Conservation (phyloP, 192 early-diverging fungal genomes). For the Coemansia sp. region DNA sequence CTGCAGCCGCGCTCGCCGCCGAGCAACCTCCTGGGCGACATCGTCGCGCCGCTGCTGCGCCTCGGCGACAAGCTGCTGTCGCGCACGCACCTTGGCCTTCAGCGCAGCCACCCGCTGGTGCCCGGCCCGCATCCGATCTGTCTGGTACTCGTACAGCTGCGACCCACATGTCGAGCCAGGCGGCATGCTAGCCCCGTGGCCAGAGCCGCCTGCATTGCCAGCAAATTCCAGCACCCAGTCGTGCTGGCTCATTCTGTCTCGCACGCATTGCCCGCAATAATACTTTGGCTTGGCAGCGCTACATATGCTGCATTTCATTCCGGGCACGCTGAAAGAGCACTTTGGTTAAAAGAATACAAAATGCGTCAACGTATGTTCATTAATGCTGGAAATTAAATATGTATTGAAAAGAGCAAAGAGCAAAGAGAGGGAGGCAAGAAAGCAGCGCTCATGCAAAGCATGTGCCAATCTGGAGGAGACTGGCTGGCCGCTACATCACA, state of each 20-base stretch:
- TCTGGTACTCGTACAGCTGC: conserved; percentile 33
- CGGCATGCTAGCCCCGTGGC: neutral
- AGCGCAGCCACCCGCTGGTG: conserved; percentile 26
- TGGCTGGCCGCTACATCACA: conserved; percentile 16
- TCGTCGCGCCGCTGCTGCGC: conserved; percentile 17
- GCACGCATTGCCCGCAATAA: conserved; percentile 47
- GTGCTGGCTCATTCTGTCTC: conserved; percentile 41
- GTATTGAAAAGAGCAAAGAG: neutral
- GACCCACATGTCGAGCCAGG: conserved; percentile 4
- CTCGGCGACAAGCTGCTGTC: conserved; percentile 30
- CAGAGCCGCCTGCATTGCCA: neutral
- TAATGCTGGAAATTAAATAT: neutral
- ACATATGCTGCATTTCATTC: conserved; percentile 53
- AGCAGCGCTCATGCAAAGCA: neutral
- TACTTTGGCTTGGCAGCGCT: conserved; percentile 15
- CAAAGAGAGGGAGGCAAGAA: neutral
- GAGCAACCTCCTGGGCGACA: neutral
- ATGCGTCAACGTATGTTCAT: neutral
- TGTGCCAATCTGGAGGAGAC: neutral
- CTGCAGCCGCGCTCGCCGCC: conserved; percentile 7
- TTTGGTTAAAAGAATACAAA: neutral
- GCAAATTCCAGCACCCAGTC: conserved; percentile 22
- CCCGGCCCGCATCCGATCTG: conserved; percentile 16
- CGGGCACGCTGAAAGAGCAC: neutral
- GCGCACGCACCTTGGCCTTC: conserved; percentile 17